These are phyloP conservation scores for Xylaria grammica DNA, from an alignment of 495 filamentous ascomycete species.

Conservation along the genomic window DNA sequence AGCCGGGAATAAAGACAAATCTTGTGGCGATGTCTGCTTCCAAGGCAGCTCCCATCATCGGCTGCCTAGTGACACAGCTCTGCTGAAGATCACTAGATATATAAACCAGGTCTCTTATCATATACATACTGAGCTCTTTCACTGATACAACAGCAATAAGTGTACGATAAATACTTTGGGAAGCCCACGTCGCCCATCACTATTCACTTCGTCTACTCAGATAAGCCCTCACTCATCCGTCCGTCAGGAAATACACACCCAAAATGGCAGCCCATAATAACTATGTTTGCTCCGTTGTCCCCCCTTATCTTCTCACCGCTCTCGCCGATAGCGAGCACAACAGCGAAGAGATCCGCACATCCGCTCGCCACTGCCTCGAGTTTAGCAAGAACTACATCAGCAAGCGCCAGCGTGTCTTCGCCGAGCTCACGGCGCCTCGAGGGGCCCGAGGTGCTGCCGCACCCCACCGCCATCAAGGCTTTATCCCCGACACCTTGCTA, in stretches of 20 bases:
- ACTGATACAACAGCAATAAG: neutral
- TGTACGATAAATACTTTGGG: neutral
- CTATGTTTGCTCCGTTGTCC: constrained; percentile 43
- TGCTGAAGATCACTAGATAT: neutral
- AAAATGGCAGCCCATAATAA: constrained; percentile 32
- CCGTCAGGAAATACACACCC: constrained; percentile 5
- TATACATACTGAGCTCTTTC: neutral
- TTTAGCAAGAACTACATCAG: constrained; percentile 30
- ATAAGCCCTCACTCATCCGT: neutral
- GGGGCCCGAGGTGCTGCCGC: constrained; percentile 24
- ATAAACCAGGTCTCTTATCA: constrained; percentile 1
- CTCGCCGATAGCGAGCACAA: constrained; percentile 40
- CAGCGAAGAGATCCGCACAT: constrained; percentile 30
- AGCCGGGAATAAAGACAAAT: neutral
- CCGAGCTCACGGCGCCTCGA: constrained; percentile 36
- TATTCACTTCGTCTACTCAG: constrained; percentile 2
- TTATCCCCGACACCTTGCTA: constrained; percentile 46
- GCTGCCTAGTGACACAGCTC: neutral
- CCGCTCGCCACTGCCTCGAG: constrained; percentile 35
- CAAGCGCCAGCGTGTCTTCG: constrained; percentile 38
- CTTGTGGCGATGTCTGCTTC: neutral
- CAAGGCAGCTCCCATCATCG: neutral
- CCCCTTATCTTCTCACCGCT: constrained; percentile 44
- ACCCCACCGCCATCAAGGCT: constrained; percentile 26
- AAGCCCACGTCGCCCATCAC: neutral